A percentile compares a stretch with the other conserved stretches of the same genome.
phyloP scores from a whole-genome alignment of 2,329 filamentous ascomycete genomes.

The Hortaea werneckii region DNA sequence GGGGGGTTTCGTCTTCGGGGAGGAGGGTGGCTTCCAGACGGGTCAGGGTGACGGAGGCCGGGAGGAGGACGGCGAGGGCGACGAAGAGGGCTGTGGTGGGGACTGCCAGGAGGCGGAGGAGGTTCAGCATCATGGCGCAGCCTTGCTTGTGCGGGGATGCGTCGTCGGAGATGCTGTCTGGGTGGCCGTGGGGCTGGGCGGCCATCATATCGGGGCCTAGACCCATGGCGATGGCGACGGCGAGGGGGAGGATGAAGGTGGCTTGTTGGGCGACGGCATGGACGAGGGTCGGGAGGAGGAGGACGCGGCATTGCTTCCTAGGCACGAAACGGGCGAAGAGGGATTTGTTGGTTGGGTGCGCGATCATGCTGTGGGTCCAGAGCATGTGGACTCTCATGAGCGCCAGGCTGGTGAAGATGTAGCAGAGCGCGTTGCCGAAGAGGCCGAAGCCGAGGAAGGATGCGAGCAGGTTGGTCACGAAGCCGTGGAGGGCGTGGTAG shows the following conservation, averaged over 20 bases:
- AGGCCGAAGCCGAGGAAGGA: constrained; percentile 37
- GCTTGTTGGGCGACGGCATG: constrained; percentile 49
- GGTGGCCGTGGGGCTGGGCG: constrained; percentile 5
- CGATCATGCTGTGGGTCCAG: constrained; percentile 83
- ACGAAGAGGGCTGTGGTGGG: constrained; percentile 34
- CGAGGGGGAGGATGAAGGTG: constrained; percentile 39
- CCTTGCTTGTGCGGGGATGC: constrained; percentile 15
- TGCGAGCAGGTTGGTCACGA: constrained; percentile 18
- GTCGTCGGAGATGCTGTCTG: constrained; percentile 17
- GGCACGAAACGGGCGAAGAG: constrained; percentile 63
- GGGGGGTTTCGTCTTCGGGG: constrained; percentile 67
- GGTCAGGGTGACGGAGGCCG: constrained; percentile 63
- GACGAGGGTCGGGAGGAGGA: constrained; percentile 57
- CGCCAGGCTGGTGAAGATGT: constrained; percentile 49
- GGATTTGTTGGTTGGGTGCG: constrained; percentile 48
- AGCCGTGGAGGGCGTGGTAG: constrained; percentile 23
- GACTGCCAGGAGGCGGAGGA: constrained; percentile 34
- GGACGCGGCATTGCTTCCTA: constrained; percentile 55
- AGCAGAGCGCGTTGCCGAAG: constrained; percentile 36
- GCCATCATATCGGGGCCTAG: constrained; percentile 10
- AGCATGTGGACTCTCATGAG: constrained; percentile 60
- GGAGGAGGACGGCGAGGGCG: constrained; percentile 63
- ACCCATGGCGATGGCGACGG: constrained; percentile 40
- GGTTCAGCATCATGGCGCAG: constrained; percentile 17
- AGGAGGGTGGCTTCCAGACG: constrained; percentile 83